Evolutionary conservation across 2,329 filamentous ascomycete species (phyloP), one percentile per base, ranked within the genome.

Genomic region (Rhinocladiella mackenziei): DNA sequence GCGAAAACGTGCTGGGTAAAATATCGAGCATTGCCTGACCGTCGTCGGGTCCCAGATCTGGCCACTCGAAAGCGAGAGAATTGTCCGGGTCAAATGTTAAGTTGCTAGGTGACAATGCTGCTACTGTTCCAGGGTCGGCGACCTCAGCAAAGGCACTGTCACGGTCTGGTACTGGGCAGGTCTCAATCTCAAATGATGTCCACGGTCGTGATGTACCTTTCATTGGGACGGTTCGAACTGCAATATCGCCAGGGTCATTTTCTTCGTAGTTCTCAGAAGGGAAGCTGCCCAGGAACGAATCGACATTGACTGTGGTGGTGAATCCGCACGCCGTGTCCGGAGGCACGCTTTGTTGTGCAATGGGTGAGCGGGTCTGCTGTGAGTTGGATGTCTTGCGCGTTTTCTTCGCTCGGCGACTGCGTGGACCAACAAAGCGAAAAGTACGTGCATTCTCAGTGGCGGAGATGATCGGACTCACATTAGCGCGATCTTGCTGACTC

Each of bases 371-470:
- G n/a, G 4, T 23, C 18, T 20, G 15, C n/a, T 15, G 7, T 3
- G 18, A 22, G 33, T 10, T 36, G 13, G 22, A 18, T 14, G 33
- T 15, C n/a, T n/a, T n/a, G n/a, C 9, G 22, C 6, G 33, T 8
- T 20, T 36, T 36, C 15, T 36, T 36, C 17, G 33, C 19, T 23
- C 14, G 9, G 5, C 18, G 15, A 22, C 33, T 19, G 15, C 33
- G 15, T 9, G 15, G 33, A n/a, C n/a, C n/a, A n/a, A n/a, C n/a
- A n/a, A n/a, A n/a, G 15, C 18, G 33, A 36, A 36, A 36, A 36
- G 5, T 19, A 11, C 33, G 15, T 36, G 33, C 33, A 36, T 9
- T 19, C 13, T 36, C 33, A 9, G 33, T 23, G 19, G 14, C 22
- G 10, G 17, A 36, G 15, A 20, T 14, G 19, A 15, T 10, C 9